Conservation (phyloP, 805 yeast species). For the Candida easanensis region DNA sequence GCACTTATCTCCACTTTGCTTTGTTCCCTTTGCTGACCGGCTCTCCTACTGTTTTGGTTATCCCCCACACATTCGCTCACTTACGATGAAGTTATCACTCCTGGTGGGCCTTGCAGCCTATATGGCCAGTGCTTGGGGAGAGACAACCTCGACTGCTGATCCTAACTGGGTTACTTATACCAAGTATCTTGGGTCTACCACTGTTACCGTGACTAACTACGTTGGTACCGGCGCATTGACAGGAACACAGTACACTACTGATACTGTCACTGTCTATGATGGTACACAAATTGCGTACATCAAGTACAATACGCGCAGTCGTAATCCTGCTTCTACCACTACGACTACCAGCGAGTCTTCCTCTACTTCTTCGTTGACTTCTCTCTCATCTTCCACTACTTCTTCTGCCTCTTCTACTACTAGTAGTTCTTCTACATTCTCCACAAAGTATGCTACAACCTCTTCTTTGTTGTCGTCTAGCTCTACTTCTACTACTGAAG, state of each 20-base stretch:
- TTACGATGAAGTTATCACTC: not conserved
- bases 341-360: no score
- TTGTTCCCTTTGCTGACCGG: no score
- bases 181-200: not conserved
- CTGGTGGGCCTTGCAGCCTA: no score
- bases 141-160: not conserved
- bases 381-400: no score
- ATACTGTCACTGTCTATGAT: not conserved
- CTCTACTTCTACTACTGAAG: not conserved
- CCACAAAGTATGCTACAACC: no score
- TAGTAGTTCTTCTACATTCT: not conserved
- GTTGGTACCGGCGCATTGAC: not conserved
- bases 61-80: not conserved
- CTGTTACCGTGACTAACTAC: not conserved
- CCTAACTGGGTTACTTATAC: not conserved
- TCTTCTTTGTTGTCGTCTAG: not conserved
- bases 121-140: not conserved
- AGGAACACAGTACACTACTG: constrained; percentile 1
- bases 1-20: no score
- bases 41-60: not conserved
- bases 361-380: no score
- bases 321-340: no score
- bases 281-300: not conserved
- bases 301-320: not conserved
- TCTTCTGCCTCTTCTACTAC: not conserved